These are phyloP conservation scores for Pythium phragmiticola DNA, from an alignment of 352 stramenopile species.

Conservation along the genomic window DNA sequence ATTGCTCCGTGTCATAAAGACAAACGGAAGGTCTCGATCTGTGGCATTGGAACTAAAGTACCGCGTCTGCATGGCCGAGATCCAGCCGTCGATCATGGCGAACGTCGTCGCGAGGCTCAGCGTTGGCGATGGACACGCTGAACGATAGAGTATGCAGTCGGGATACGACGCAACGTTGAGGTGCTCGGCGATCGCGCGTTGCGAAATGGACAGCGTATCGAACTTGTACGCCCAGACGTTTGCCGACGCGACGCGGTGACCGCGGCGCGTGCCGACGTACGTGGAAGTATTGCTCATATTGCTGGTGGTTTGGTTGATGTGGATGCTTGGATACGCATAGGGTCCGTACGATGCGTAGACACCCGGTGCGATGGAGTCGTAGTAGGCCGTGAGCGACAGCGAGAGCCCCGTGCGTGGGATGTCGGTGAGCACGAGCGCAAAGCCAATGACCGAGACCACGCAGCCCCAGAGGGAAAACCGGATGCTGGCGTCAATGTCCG, in stretches of 20 bases:
- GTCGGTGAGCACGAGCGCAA: slow-evolving; percentile 44
- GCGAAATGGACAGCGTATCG: slow-evolving; percentile 21
- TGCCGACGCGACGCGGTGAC: background rate
- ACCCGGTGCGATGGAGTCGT: slow-evolving; percentile 27
- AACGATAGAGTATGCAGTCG: slow-evolving; percentile 31
- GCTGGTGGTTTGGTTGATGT: slow-evolving; percentile 25
- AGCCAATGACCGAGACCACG: slow-evolving; percentile 8
- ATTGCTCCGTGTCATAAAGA: slow-evolving; percentile 22
- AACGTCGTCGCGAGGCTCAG: slow-evolving; percentile 33
- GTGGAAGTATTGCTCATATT: background rate
- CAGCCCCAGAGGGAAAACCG: slow-evolving; percentile 7
- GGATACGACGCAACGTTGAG: slow-evolving; percentile 25
- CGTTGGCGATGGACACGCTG: slow-evolving; percentile 1
- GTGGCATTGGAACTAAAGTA: slow-evolving; percentile 2
- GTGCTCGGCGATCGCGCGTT: slow-evolving; percentile 13
- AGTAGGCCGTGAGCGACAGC: slow-evolving; percentile 31
- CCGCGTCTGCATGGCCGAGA: slow-evolving; percentile 12
- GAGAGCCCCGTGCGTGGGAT: slow-evolving; percentile 51
- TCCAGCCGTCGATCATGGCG: slow-evolving; percentile 37
- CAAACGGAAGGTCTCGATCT: background rate
- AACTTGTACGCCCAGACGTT: slow-evolving; percentile 28
- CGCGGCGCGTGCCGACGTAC: background rate
- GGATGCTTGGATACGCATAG: slow-evolving; percentile 42
- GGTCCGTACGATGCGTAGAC: slow-evolving; percentile 40
- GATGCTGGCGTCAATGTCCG: slow-evolving; percentile 5